Percentiles rank a stretch among this genome's conserved stretches.
These are phyloP conservation scores for Pichia phayaonensis DNA, from an alignment of 805 yeast genomes.

Conservation along the genomic window DNA sequence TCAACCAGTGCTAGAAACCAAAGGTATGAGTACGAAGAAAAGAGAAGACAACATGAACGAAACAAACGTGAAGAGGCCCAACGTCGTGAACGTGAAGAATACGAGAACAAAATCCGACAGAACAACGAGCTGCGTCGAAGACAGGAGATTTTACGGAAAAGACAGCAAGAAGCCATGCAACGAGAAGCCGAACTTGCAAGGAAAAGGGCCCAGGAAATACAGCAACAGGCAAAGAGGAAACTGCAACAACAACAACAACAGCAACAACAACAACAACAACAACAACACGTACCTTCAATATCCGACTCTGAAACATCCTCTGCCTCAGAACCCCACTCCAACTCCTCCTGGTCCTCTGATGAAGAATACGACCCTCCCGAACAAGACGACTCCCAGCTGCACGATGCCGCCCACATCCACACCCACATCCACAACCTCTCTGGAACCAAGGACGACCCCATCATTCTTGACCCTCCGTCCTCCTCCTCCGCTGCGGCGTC, in stretches of 20 bases:
- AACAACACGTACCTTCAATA: background rate
- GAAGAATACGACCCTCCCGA: background rate
- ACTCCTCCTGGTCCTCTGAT: background rate
- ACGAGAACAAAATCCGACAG: conserved; percentile 1
- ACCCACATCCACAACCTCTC: background rate
- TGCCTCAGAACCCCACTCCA: background rate
- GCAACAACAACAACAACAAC: background rate
- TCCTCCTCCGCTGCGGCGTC: background rate
- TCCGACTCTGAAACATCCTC: background rate
- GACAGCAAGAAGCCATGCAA: background rate
- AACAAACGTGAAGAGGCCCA: background rate
- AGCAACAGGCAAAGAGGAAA: conserved; percentile 3
- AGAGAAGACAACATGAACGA: background rate
- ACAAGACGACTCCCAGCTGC: background rate
- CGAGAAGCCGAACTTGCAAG: conserved; percentile 6
- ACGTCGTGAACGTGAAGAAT: background rate
- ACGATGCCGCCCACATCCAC: no score
- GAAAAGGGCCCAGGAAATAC: conserved; percentile 3
- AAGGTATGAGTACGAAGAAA: background rate
- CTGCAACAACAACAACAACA: background rate
- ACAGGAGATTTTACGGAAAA: background rate
- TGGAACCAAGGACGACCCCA: background rate
- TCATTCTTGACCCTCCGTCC: background rate
- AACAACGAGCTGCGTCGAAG: conserved; percentile 3
- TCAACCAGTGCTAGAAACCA: background rate